Conservation (phyloP, 441 rosid species). For the Cnidoscolus chayamansa region DNA sequence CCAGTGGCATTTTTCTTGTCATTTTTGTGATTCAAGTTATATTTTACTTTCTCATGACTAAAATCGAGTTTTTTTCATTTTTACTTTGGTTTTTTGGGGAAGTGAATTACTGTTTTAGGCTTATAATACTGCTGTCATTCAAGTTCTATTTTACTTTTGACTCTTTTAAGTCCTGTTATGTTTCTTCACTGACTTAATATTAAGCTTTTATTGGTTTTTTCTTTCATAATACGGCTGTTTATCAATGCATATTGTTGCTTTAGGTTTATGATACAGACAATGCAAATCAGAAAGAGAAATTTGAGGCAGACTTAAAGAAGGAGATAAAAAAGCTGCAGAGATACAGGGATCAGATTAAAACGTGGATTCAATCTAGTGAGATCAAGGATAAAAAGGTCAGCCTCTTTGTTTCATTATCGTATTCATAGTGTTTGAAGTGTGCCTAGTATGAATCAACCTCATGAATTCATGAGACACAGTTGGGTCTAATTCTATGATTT, state of each 20-base stretch:
- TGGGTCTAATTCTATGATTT: slow-evolving; percentile 2
- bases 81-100: background rate
- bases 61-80: too few species aligned
- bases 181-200: background rate
- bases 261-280: slow-evolving; percentile 98
- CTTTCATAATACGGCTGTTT: background rate
- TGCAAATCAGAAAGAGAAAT: slow-evolving; percentile 97
- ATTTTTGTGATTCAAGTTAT: background rate
- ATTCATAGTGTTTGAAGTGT: background rate
- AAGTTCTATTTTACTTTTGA: background rate
- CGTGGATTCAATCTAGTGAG: slow-evolving; percentile 99
- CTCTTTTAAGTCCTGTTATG: background rate
- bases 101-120: background rate
- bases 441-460: background rate
- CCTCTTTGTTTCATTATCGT: slow-evolving; percentile 12
- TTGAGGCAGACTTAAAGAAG: slow-evolving; percentile 99
- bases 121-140: background rate
- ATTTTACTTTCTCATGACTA: background rate
- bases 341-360: slow-evolving; percentile 97
- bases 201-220: background rate
- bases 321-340: slow-evolving; percentile 99
- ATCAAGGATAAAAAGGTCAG: slow-evolving; percentile 97
- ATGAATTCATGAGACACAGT: background rate
- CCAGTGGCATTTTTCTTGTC: background rate
- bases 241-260: slow-evolving; percentile 26